Base-by-base conservation (phyloP, 2,329 filamentous ascomycete genomes). In the Boeremia lycopersici region DNA sequence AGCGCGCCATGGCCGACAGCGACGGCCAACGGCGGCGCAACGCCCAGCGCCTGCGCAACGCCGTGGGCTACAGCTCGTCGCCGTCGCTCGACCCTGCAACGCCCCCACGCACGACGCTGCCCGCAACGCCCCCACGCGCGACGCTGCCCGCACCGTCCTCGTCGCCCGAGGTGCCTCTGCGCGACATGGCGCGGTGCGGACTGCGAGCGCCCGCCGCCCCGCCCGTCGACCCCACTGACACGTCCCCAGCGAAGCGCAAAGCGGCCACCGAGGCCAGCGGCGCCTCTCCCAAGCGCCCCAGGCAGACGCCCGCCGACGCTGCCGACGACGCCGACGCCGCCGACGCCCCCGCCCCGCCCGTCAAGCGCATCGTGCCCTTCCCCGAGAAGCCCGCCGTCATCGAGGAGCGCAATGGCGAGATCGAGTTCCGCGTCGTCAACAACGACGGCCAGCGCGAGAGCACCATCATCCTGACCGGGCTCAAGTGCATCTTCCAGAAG, bases 401-500 rank as follows among this genome's bases (percentile, higher is more conserved):
- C 61, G 95, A 99, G 78, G 95, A 99, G 77, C 89, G 92, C 67
- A 90, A 88, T 70, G 92, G 93, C 70, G 91, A 96, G 62, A 98
- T 99, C 65, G 92, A 98, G 74, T 98, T 98, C 75, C 88, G 93
- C 42, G 95, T 98, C 6, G 95, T 99, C 68, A 98, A 98, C 81
- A 99, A 99, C 72, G 95, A 99, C 71, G 89, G 90, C 67, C 83
- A 87, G 33, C 85, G 89, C 61, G 91, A 96, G 69, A 96, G 90
- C 71, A 87, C 93, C 63, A 96, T 98, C 70, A 96, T 99, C 65
- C 82, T 99, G 55, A 97, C 93, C 0, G 95, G 95, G 12, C 81
- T 99, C 50, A 99, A 98, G 74, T 96, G 93, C 72, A 96, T 99
- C 62, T 98, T 99, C 69, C 95, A 99, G 74, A 98, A 98, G 68